phyloP scores from a whole-genome alignment of 2,329 filamentous ascomycete species.

The Macrophomina phaseolina region DNA sequence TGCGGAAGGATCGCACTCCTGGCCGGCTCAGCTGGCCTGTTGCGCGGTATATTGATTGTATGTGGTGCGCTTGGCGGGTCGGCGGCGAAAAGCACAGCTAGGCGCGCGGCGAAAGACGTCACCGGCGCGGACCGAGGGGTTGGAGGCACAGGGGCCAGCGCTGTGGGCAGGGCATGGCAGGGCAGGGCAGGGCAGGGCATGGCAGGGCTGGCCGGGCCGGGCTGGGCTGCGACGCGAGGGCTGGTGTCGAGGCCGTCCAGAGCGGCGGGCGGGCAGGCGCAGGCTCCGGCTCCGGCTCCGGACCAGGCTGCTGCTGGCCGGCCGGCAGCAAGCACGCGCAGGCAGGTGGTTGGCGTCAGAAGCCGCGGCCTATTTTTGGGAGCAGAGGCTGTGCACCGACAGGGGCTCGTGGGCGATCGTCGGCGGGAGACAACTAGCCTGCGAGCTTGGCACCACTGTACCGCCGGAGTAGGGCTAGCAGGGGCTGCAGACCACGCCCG shows the following conservation, averaged over 20 bases:
- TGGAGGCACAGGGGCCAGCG: neutral
- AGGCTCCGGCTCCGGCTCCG: too few species aligned
- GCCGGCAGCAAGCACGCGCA: neutral
- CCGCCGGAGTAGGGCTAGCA: constrained; percentile 6
- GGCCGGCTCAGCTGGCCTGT: neutral
- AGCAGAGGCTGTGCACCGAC: constrained; percentile 14
- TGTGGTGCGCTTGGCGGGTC: neutral
- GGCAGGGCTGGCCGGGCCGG: too few species aligned
- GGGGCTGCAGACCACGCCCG: constrained; percentile 2
- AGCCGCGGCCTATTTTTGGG: neutral
- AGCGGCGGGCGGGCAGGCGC: neutral
- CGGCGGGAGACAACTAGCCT: neutral
- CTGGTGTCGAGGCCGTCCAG: neutral
- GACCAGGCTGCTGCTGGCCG: too few species aligned
- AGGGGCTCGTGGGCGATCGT: constrained; percentile 8
- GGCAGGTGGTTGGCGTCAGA: neutral
- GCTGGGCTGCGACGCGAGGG: neutral
- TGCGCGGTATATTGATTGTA: neutral
- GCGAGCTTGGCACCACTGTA: neutral
- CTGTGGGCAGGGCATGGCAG: too few species aligned
- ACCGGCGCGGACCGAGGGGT: neutral
- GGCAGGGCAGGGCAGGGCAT: too few species aligned
- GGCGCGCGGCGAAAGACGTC: constrained; percentile 11
- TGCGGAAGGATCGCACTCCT: constrained; percentile 19
- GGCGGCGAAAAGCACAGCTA: neutral